Evolutionary conservation across 768 basidiomycete species (phyloP).

Genomic region (Russula sp.): DNA sequence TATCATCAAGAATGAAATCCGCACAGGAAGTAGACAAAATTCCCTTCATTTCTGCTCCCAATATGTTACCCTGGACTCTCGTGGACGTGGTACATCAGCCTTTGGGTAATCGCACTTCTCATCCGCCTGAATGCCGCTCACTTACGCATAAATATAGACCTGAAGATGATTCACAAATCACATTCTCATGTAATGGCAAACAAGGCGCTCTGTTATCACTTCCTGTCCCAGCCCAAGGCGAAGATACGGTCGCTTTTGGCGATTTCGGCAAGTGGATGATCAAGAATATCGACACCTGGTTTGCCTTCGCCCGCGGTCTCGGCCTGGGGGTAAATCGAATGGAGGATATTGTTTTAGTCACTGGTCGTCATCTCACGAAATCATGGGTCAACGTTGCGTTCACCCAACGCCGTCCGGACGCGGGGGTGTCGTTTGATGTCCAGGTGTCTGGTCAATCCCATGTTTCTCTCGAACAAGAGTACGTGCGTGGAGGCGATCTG

Average conservation of each 20-base stretch:
- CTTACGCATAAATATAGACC: not conserved
- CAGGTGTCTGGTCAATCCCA: not conserved
- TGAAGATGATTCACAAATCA: too few species aligned
- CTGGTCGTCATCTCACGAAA: not conserved
- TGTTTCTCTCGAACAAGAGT: not conserved
- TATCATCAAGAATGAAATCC: not conserved
- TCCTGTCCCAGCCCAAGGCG: not conserved
- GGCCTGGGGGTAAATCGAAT: not conserved
- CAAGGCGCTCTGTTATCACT: not conserved
- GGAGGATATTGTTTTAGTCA: not conserved
- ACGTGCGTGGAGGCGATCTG: not conserved
- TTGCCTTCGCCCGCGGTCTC: not conserved
- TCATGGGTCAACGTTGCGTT: not conserved
- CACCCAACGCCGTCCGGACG: not conserved
- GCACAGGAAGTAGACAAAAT: not conserved
- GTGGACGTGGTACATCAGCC: not conserved
- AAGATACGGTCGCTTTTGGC: not conserved
- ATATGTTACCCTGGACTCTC: not conserved
- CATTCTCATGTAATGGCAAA: not conserved
- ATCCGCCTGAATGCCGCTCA: not conserved
- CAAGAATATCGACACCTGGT: not conserved
- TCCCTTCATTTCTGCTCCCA: not conserved
- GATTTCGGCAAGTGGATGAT: conserved; percentile 1
- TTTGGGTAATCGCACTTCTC: not conserved
- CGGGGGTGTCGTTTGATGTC: not conserved